These are phyloP conservation scores for Cryphonectria japonica DNA, from an alignment of 2,329 filamentous ascomycete species.

Conservation along the genomic window DNA sequence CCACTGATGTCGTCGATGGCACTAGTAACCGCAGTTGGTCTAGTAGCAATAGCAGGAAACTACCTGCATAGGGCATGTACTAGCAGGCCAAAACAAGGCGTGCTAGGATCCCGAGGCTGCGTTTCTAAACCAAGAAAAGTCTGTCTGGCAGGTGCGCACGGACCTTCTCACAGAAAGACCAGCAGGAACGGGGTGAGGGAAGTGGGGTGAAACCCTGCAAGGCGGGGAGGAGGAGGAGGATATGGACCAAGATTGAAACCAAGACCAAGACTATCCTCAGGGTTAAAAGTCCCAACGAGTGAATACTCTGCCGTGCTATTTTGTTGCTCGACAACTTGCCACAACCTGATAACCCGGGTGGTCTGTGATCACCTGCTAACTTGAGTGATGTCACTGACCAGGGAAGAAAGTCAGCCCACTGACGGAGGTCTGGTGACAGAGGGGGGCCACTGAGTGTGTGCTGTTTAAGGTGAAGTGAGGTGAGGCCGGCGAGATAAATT, in stretches of 20 bases:
- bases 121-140: conserved; percentile 1
- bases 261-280: background rate
- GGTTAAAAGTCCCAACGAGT: background rate
- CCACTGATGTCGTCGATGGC: conserved; percentile 12
- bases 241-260: background rate
- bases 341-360: background rate
- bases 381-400: background rate
- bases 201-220: background rate
- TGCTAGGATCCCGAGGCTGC: conserved; percentile 1
- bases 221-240: background rate
- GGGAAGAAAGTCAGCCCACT: background rate
- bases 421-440: background rate
- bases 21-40: conserved; percentile 4
- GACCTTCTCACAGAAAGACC: background rate
- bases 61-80: background rate
- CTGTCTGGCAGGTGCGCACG: conserved; percentile 9
- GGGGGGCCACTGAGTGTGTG: background rate
- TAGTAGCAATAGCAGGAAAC: background rate
- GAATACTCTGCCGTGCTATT: background rate
- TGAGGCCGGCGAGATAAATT: background rate
- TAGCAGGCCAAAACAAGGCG: background rate
- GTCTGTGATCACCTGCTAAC: background rate
- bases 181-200: background rate
- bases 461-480: background rate
- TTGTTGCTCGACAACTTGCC: background rate